phyloP scores from a whole-genome alignment of 768 basidiomycete genomes.

The Tremella mesenterica region DNA sequence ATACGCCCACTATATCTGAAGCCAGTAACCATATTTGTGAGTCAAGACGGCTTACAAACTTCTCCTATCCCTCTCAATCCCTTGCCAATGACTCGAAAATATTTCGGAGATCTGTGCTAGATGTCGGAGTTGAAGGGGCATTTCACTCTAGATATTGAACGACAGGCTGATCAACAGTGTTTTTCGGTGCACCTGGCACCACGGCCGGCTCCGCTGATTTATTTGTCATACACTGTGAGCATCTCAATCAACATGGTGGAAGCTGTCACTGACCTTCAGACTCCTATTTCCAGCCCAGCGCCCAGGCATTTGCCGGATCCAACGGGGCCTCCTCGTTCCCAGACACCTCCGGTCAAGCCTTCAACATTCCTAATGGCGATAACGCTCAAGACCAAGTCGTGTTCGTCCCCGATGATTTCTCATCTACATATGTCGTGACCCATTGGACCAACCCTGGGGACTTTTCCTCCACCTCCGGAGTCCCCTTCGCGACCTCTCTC shows the following conservation, averaged over 20 bases:
- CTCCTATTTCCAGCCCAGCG: constrained; percentile 66
- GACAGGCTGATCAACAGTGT: constrained; percentile 47
- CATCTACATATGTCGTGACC: constrained; percentile 60
- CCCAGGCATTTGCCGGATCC: constrained; percentile 54
- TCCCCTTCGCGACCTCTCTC: constrained; percentile 34
- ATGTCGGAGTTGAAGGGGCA: too few species aligned
- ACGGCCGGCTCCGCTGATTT: constrained; percentile 64
- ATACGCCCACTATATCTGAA: constrained; percentile 66
- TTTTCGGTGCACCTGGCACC: constrained; percentile 62
- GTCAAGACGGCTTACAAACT: too few species aligned
- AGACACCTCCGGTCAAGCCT: constrained; percentile 57
- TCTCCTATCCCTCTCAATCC: too few species aligned
- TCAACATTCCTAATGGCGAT: constrained; percentile 58
- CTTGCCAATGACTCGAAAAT: too few species aligned
- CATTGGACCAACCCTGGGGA: constrained; percentile 42
- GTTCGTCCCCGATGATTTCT: constrained; percentile 67
- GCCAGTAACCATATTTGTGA: constrained; percentile 68
- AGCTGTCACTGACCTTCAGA: constrained; percentile 47
- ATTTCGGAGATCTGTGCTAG: too few species aligned
- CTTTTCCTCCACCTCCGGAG: constrained; percentile 25
- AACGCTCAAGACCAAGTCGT: constrained; percentile 67
- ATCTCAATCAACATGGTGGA: background rate
- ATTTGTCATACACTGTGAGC: constrained; percentile 80
- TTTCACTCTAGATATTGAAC: background rate
- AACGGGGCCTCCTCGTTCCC: constrained; percentile 56